Base-by-base conservation (phyloP, 2,329 filamentous ascomycete genomes). In the Alternaria triticina region DNA sequence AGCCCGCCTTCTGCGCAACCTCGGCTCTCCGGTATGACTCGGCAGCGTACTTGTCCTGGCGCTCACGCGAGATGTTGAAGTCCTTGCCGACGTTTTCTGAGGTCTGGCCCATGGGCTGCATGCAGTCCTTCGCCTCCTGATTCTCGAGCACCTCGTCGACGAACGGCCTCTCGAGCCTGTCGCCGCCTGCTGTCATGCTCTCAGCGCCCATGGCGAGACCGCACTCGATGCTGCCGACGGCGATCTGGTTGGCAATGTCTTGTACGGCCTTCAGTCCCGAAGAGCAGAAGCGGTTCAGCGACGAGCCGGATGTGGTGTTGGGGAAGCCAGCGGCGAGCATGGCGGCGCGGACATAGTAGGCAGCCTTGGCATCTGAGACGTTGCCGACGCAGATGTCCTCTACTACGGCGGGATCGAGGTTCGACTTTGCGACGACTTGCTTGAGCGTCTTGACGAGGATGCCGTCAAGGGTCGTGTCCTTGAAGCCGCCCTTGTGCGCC, bases 41-140 rank as follows among this genome's bases (percentile, higher is more conserved):
- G 10, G 91, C 91, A 0, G 96, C 93, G 80, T 90, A 98, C 70
- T 86, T 84, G 81, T 99, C 96, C 83, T 98, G 92, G 78, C 84
- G 83, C 77, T 94, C 89, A 65, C 96, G 88, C 3, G 88, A 83
- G 78, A 99, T 90, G 77, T 91, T 88, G 81, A 98, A 98, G 83
- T 98, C 96, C 52, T 89, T 89, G 73, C 91, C 93, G 27, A 99
- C 94, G 78, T 98, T 98, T 85, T 99, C 96, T 63, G 91, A 95
- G 3, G 96, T 99, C 88, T 97, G 96, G 22, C 96, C 96, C 96
- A 99, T 99, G 70, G 95, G 92, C 86, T 94, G 88, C 88, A 95
- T 88, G 86, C 94, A 96, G 83, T 98, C 95, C 50, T 82, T 82
- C 0, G 93, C 88, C 77, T 97, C 93, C 78, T 93, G 91, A 82